Percentiles rank a stretch among this genome's conserved stretches.
Evolutionary conservation across 2,329 filamentous ascomycete genomes (phyloP).

Genomic region (Juglanconis juglandina): DNA sequence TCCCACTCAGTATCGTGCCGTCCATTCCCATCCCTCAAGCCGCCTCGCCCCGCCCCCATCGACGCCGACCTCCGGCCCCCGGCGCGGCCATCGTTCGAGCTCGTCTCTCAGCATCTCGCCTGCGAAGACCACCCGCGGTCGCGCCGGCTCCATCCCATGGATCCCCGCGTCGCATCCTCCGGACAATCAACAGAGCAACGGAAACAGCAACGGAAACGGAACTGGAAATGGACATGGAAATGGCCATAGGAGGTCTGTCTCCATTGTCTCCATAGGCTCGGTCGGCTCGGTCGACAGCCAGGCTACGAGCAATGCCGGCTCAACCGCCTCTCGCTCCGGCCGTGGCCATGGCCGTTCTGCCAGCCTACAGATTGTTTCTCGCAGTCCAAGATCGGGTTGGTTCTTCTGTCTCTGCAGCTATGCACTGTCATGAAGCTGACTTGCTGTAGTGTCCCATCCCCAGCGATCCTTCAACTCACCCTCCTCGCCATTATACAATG

Average conservation of each 20-base stretch:
- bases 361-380: conserved; percentile 72
- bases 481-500: conserved; percentile 50
- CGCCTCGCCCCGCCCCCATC: conserved; percentile 44
- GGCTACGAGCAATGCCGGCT: conserved; percentile 38
- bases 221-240: conserved; percentile 36
- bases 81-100: conserved; percentile 62
- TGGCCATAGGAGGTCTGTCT: conserved; percentile 71
- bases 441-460: conserved; percentile 34
- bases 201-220: conserved; percentile 25
- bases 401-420: conserved; percentile 15
- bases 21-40: conserved; percentile 23
- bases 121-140: conserved; percentile 37
- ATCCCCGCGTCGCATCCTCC: conserved; percentile 17
- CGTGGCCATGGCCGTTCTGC: conserved; percentile 73
- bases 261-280: conserved; percentile 74
- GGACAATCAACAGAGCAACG: conserved; percentile 19
- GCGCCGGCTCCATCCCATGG: conserved; percentile 48
- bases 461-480: conserved; percentile 43
- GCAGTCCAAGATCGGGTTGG: conserved; percentile 39
- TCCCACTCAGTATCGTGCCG: conserved; percentile 27
- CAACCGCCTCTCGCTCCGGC: conserved; percentile 41
- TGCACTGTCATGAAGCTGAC: conserved; percentile 1
- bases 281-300: conserved; percentile 45
- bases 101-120: conserved; percentile 60
- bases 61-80: conserved; percentile 26